Evolutionary conservation across 1,139 yeast genomes (phyloP), one percentile per base, ranked within the genome.

Genomic region (Nakaseomyces bracarensis): DNA sequence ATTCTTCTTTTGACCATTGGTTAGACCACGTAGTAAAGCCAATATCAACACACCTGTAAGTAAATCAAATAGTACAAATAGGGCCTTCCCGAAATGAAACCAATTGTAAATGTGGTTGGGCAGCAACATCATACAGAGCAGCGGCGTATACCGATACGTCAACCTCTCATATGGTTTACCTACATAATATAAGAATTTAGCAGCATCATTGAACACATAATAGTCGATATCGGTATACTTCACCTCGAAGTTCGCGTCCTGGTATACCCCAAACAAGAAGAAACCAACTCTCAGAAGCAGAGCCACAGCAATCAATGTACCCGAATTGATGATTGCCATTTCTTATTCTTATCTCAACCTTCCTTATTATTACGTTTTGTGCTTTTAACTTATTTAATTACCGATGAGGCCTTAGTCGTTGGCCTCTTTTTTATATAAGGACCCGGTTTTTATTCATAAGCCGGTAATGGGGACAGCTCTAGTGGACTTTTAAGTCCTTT

Each of bases 211-310:
- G 60, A 91, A 91, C 36, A 91, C 98, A 58, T 79, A 69, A 62
- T 91, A 91, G 63, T 91, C 98, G 38, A 91, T 83, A 56, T 91
- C 98, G 0, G 98, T 91, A 64, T 86, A 91, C 50, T 82, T 79
- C 20, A 89, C 84, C 7, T 77, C 75, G 78, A 85, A 75, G 51
- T 77, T 67, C 8, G 75, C 71, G 61, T 91, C 98, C 61, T 91
- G 98, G 58, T 83, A 89, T 2, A 83, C 63, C 0, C 98, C 98
- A 67, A 77, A 91, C n/a, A 68, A 52, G 51, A 87, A 78, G 57
- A 91, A 82, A 1, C 70, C 81, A 4, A 78, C 46, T 43, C 97
- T 69, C 40, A 77, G 62, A 2, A 71, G 41, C 1, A 70, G 53
- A 2, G 80, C 58, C 1, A 50, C 40, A 1, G 22, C 37, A 20